phyloP scores from a whole-genome alignment of 208 protist genomes.

The Trichomonas vaginalis region DNA sequence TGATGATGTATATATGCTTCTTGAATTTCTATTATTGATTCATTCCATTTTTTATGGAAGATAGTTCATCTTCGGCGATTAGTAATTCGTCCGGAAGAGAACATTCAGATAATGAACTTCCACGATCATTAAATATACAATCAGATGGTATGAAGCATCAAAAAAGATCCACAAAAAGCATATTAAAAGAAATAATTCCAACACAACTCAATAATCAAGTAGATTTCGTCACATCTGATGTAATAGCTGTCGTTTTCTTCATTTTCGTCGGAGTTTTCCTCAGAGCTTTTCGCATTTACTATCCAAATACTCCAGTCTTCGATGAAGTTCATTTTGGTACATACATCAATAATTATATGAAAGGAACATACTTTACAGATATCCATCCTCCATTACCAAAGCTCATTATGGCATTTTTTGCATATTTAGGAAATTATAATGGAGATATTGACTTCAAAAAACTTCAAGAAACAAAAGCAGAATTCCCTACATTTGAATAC shows the following conservation, averaged over 20 bases:
- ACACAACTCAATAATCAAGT: neutral
- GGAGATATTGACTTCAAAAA: neutral
- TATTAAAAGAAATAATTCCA: too few species aligned
- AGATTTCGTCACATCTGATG: neutral
- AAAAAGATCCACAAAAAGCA: too few species aligned
- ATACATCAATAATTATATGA: constrained; percentile 1
- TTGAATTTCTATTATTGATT: too few species aligned
- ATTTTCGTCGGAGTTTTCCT: neutral
- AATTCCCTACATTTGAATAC: neutral
- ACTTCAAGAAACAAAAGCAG: neutral
- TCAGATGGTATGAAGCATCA: too few species aligned
- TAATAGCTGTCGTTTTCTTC: neutral
- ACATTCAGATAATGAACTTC: too few species aligned
- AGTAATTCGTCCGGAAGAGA: too few species aligned
- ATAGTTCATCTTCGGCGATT: too few species aligned
- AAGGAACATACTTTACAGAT: constrained; percentile 21
- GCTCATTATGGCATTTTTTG: constrained; percentile 19
- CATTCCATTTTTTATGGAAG: too few species aligned
- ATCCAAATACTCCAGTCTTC: constrained; percentile 10
- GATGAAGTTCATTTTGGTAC: constrained; percentile 27
- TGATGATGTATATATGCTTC: too few species aligned
- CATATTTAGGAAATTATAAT: neutral
- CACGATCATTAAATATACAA: too few species aligned
- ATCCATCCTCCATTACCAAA: constrained; percentile 27
- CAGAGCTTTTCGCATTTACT: neutral